Evolutionary conservation across 2,329 filamentous ascomycete genomes (phyloP), one percentile per base, ranked within the genome.

Genomic region (Hypoxylon sp.): DNA sequence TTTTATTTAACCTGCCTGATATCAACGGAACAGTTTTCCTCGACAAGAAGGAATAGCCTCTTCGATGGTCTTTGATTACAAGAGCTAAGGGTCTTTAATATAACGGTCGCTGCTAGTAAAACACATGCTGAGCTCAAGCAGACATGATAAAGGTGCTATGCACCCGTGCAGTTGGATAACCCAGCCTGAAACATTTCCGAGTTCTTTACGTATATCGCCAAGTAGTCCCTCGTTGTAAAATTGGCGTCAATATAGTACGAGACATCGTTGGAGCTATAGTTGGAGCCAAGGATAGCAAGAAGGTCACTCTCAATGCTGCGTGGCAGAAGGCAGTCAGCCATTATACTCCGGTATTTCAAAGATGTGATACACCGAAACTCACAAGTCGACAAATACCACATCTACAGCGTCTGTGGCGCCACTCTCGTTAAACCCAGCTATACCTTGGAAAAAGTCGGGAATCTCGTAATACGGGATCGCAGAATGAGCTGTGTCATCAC

Each of bases 401-500:
- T 88, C 86, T 2, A 87, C 85, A 1, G 74, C 80, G 10, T 81
- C 80, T 0, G 85, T 82, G 17, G 76, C 79, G 0, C 83, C 82
- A 24, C 82, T 78, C 1, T 74, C 64, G 0, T 84, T 83, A 59
- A 88, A 86, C 0, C 82, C 84, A 5, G 78, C 85, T 14, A 83
- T 81, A 2, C 81, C 82, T 73, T 86, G 83, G 71, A 86, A 84
- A 71, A 85, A 85, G 67, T 83, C 80, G 3, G 86, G 86, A 47
- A 85, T 80, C 0, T 72, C 48, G 77, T 84, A 86, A 61, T 79
- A 74, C 1, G 85, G 81, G 47, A 88, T 85, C 6, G 62, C 57
- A 3, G 80, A 78, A 76, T 89, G 87, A 5, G 81, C 72, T 0
- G 87, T 89, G 67, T 89, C 87, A 71, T 89, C 87, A 14, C 86